A percentile compares a stretch with the other conserved stretches of the same genome.
phyloP scores from a whole-genome alignment of 1,284 basidiomycete genomes.

The Cryptococcus depauperatus region DNA sequence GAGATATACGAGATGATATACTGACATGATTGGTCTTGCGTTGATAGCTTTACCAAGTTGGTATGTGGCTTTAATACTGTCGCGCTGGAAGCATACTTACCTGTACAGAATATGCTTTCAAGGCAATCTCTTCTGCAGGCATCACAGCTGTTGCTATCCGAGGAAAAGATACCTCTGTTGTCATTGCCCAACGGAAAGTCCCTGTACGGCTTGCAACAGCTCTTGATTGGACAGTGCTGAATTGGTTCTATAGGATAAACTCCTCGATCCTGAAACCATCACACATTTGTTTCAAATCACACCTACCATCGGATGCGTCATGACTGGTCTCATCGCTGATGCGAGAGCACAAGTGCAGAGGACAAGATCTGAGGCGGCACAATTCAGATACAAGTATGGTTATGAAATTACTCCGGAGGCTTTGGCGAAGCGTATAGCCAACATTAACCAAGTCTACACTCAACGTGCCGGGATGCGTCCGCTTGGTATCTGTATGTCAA shows the following conservation, averaged over 20 bases:
- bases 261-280: conserved; percentile 88
- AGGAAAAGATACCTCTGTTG: conserved; percentile 88
- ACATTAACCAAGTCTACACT: conserved; percentile 99
- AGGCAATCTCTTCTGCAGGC: conserved; percentile 93
- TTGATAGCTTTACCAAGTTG: conserved; percentile 82
- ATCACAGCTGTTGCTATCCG: conserved; percentile 89
- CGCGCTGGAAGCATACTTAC: conserved; percentile 9
- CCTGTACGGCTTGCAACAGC: conserved; percentile 69
- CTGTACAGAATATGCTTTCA: conserved; percentile 90
- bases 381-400: conserved; percentile 94
- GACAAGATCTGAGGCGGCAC: conserved; percentile 82
- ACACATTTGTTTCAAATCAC: conserved; percentile 96
- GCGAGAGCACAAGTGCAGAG: conserved; percentile 83
- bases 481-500: conserved; percentile 69
- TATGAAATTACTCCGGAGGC: conserved; percentile 97
- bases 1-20: conserved; percentile 1
- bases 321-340: conserved; percentile 93
- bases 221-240: too few species aligned
- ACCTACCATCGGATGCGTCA: conserved; percentile 91
- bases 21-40: conserved; percentile 4
- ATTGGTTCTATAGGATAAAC: conserved; percentile 89
- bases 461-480: conserved; percentile 97
- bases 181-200: conserved; percentile 97
- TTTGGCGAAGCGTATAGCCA: conserved; percentile 86
- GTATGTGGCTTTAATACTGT: conserved; percentile 50